Evolutionary conservation across 2,329 filamentous ascomycete genomes (phyloP), one percentile per base, ranked within the genome.

Genomic region (Penicillium sp.): DNA sequence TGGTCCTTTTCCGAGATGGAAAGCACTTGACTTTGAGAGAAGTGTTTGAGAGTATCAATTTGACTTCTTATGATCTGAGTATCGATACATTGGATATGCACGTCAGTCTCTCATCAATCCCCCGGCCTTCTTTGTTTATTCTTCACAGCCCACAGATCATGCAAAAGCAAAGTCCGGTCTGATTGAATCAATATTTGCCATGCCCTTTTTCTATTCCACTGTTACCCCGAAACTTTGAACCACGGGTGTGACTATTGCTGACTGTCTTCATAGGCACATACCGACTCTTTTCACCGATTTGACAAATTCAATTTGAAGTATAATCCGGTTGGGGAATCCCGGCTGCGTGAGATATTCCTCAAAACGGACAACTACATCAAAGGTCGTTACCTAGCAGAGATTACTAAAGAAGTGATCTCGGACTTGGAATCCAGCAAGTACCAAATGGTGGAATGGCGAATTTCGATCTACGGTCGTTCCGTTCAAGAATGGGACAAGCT

Each of bases 301-400:
- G 94, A 99, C 79, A 99, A 99, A 74, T 99, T 99, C 81, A 99
- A 99, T 71, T 79, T 99, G 53, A 99, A 99, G 72, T 99, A 99
- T 71, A 99, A 99, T 65, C 94, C 94, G 0, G 87, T 99, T 57
- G 94, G 94, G 46, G 94, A 99, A 75, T 97, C 94, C 40, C 87
- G 94, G 51, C 78, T 99, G 53, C 86, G 94, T 67, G 96, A 94
- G n/a, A 99, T 99, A 64, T 99, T 99, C 72, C 79, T 99, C 51
- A 99, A 99, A 78, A 99, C 94, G 9, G 94, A 99, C 75, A 99
- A 99, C 71, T 93, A 91, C 72, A 96, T 99, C 69, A 86, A 96
- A 62, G 94, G 94, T 34, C 88, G 93, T 46, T 99, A 99, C 70
- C 79, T 99, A 40, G 94, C 94, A 0, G 94, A 99, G 72, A 97